Evolutionary conservation across 176 grass and related monocot genomes (phyloP).

Genomic region (Musa troglodytarum): DNA sequence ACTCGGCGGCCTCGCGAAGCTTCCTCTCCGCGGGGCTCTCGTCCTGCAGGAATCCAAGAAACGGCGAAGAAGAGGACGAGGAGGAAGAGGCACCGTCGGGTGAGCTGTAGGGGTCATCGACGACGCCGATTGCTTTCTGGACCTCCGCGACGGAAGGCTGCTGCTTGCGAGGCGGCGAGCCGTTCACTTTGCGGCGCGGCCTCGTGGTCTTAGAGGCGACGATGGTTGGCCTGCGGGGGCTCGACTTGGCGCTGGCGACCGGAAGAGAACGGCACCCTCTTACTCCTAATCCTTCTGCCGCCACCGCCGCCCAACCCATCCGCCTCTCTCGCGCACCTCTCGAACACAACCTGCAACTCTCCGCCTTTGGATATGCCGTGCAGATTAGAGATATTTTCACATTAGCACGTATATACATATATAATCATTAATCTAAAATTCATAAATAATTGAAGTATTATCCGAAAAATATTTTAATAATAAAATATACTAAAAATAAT

Average conservation of each 20-base stretch:
- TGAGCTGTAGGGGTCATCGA: slow-evolving; percentile 17
- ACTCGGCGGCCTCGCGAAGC: slow-evolving; percentile 70
- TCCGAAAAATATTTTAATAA: too few species aligned
- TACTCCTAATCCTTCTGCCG: not conserved
- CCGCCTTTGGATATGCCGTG: not conserved
- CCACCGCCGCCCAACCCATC: not conserved
- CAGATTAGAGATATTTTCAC: too few species aligned
- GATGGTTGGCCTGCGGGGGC: not conserved
- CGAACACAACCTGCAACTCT: not conserved
- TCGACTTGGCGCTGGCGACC: not conserved
- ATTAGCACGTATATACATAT: too few species aligned
- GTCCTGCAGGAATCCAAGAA: slow-evolving; percentile 51
- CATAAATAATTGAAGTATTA: too few species aligned
- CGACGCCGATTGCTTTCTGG: slow-evolving; percentile 57
- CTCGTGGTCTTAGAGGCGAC: slow-evolving; percentile 1
- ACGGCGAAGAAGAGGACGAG: slow-evolving; percentile 25
- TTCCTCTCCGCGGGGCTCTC: slow-evolving; percentile 51
- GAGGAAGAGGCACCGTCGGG: slow-evolving; percentile 14
- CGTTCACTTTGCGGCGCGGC: not conserved
- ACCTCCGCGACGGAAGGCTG: slow-evolving; percentile 58
- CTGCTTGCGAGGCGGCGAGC: slow-evolving; percentile 7
- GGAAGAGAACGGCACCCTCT: not conserved
- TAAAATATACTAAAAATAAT: too few species aligned
- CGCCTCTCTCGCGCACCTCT: not conserved
- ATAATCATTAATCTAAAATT: too few species aligned